Evolutionary conservation across 169 alveolate species (phyloP).

Genomic region (Eimeria praecox): DNA sequence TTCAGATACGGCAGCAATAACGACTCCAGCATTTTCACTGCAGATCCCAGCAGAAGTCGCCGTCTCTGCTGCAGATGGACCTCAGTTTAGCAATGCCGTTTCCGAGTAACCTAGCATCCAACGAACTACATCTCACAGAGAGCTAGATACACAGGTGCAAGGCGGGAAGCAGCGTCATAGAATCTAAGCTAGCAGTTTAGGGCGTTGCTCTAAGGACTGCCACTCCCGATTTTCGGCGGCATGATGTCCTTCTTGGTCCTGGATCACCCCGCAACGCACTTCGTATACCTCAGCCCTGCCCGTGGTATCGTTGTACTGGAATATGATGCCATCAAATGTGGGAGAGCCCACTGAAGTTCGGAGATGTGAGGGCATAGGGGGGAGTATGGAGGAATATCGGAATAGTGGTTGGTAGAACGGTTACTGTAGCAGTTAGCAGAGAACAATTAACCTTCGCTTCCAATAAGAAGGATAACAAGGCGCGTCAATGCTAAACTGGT

Average conservation of each 20-base stretch:
- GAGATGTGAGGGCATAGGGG: not conserved
- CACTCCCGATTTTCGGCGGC: not conserved
- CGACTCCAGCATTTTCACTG: constrained; percentile 55
- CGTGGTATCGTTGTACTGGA: not conserved
- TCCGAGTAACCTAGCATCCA: not conserved
- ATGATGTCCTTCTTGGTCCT: not conserved
- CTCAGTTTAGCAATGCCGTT: not conserved
- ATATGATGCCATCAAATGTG: not conserved
- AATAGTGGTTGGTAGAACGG: not conserved
- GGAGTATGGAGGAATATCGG: not conserved
- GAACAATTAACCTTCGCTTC: not conserved
- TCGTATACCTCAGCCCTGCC: not conserved
- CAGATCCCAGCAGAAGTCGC: not conserved
- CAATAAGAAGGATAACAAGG: not conserved
- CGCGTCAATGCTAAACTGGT: not conserved
- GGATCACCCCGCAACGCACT: not conserved
- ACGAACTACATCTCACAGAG: not conserved
- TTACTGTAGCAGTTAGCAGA: not conserved
- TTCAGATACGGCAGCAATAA: constrained; percentile 72
- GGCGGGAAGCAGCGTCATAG: not conserved
- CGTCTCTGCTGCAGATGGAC: not conserved
- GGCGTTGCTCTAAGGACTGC: not conserved
- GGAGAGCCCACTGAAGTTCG: constrained; percentile 3
- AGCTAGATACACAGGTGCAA: not conserved
- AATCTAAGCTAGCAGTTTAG: not conserved